Evolutionary conservation across 768 basidiomycete genomes (phyloP), one percentile per base, ranked within the genome.

Genomic region (Russula sp.): DNA sequence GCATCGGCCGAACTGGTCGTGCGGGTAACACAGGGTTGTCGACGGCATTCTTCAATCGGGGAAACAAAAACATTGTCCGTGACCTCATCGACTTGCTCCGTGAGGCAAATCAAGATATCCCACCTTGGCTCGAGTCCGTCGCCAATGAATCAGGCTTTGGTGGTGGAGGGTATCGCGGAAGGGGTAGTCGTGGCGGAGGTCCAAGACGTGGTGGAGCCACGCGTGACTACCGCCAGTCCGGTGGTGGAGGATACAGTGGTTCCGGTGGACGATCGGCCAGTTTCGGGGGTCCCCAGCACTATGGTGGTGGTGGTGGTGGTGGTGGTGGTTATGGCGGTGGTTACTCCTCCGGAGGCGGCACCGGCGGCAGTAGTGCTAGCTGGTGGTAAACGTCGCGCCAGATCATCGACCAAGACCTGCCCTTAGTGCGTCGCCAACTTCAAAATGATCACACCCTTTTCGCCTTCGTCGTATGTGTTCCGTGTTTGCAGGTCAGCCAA

Each of bases 1-100:
- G 94, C 72, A 96, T 95, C 71, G 94, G 94, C 81, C 90, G 94
- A 81, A 96, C 94, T 16, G 97, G 97, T 51, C 95, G 97, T 84
- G 97, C 97, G 10, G 97, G 97, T 56, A 99, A 99, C 81, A 92
- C 90, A 13, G 97, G 97, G 80, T 83, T 88, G 68, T 88, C 90
- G 28, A 99, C 97, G 16, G 94, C 96, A 6, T 98, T 99, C 83
- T 93, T 93, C 82, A 94, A 94, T 74, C 84, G 92, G 16, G 89
- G 90, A 59, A 98, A 97, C 79, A 88, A 87, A 75, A 90, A 90
- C 75, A 94, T 98, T 65, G 93, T 90, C 61, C 85, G 88, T 62
- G 95, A 97, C 71, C 81, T 99, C 51, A 79, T 99, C 57, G 96
- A 98, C 75, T 84, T 99, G 5, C 84, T 99, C 26, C 85, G 91